Evolutionary conservation across 768 basidiomycete species (phyloP).

Genomic region (Hydnomerulius pinastri): DNA sequence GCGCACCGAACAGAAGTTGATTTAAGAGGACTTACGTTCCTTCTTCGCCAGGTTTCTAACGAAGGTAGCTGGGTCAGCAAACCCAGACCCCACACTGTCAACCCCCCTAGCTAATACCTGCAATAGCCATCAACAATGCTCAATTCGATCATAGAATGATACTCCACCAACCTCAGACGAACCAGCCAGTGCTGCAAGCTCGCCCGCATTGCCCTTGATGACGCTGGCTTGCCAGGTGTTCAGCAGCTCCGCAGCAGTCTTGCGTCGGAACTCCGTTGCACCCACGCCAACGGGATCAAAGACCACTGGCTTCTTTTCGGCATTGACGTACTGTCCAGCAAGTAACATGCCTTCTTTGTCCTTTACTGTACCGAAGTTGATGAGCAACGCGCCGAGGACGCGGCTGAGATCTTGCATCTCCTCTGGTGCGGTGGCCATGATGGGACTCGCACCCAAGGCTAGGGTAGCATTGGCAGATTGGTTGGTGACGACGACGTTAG

Average conservation of each 20-base stretch:
- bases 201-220: constrained; percentile 93
- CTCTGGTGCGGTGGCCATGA: constrained; percentile 85
- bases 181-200: constrained; percentile 78
- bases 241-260: constrained; percentile 59
- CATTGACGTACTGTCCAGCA: constrained; percentile 72
- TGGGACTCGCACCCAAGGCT: constrained; percentile 85
- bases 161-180: constrained; percentile 61
- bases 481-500: constrained; percentile 84
- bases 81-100: constrained; percentile 78
- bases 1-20: not conserved
- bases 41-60: constrained; percentile 69
- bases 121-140: not conserved
- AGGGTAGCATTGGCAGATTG: constrained; percentile 91
- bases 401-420: constrained; percentile 81
- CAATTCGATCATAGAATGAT: not conserved
- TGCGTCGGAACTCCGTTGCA: constrained; percentile 71
- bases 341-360: constrained; percentile 73
- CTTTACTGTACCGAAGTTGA: constrained; percentile 86
- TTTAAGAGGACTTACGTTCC: constrained; percentile 57
- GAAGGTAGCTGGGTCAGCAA: constrained; percentile 71
- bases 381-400: constrained; percentile 66
- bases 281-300: constrained; percentile 95
- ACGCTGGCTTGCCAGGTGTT: constrained; percentile 82
- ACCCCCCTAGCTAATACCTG: constrained; percentile 81
- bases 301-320: constrained; percentile 70